Base-by-base conservation (phyloP, 352 stramenopile species). In the Phytophthora vignae region DNA sequence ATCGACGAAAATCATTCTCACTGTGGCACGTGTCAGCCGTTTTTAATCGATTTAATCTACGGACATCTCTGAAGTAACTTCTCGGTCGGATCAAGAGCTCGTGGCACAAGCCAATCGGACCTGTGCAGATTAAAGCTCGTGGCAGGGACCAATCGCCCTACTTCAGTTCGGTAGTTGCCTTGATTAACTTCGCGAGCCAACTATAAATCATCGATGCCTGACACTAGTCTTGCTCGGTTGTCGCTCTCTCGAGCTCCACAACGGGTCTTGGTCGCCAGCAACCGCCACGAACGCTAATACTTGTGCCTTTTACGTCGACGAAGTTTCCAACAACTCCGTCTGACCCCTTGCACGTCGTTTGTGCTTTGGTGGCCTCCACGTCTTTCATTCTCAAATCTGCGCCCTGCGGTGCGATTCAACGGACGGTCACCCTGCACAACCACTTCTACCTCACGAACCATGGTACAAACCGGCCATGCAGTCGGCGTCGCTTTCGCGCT, bases 401-500 rank as follows among this genome's bases (percentile, higher is more conserved):
- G 15, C 27, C 1, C 59, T 64, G 8, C 57, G 44, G 44, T 21
- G 4, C 15, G 11, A 48, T 48, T 19, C 40, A 19, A 25, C 22
- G 22, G 22, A 19, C 40, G 42, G 22, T 25, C 22, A 25, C 1
- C 22, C 59, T 27, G 55, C 10, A 21, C 33, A 46, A 21, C 21
- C 12, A 63, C 21, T 19, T 42, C 21, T 42, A 27, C 7, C 40
- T 19, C 7, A 40, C 25, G 50, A 31, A 58, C 52, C 21, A 84
- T 84, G 77, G 70, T 81, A 12, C 73, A 81, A 68, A 79, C 69
- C 11, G 76, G 76, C 17, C 76, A 72, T 25, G 63, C 60, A 14
- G 76, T 83, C 14, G 55, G 52, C 7, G 60, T 76, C 40, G 81
- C 82, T 2, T 88, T 93, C 65, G 77, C 74, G 31, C 68, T 92